These are phyloP conservation scores for Aphanoascus verrucosus DNA, from an alignment of 2,329 filamentous ascomycete genomes.

Conservation along the genomic window DNA sequence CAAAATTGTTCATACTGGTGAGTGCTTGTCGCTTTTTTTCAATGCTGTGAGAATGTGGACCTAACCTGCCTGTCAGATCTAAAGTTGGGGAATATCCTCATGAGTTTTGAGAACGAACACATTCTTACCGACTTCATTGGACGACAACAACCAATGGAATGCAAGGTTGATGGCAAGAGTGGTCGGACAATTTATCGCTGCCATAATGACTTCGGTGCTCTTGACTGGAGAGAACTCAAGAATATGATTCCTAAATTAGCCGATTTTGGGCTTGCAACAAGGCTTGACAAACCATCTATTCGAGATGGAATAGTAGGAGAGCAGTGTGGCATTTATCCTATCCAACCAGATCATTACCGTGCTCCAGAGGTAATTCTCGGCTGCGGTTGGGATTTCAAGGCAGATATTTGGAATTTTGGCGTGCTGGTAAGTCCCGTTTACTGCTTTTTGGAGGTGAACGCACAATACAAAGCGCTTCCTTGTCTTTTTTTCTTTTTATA, in stretches of 20 bases:
- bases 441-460: not conserved
- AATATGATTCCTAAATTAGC: conserved; percentile 16
- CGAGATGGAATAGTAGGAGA: conserved; percentile 12
- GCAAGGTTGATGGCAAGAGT: conserved; percentile 14
- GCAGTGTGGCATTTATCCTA: conserved; percentile 28
- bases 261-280: conserved; percentile 18
- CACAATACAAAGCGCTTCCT: no score
- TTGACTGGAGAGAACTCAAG: conserved; percentile 13
- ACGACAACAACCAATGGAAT: conserved; percentile 11
- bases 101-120: conserved; percentile 19
- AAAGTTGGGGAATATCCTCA: conserved; percentile 31
- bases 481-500: no score
- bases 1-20: conserved; percentile 31
- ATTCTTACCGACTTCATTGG: conserved; percentile 19
- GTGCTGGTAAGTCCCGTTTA: conserved; percentile 24
- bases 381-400: conserved; percentile 10
- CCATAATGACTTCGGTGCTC: conserved; percentile 19
- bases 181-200: conserved; percentile 19
- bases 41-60: not conserved
- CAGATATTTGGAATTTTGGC: conserved; percentile 24
- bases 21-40: conserved; percentile 7
- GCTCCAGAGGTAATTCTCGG: conserved; percentile 24
- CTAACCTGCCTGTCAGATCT: conserved; percentile 20
- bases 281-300: conserved; percentile 22
- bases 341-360: conserved; percentile 22